These are phyloP conservation scores for Plasmopara halstedii DNA, from an alignment of 352 stramenopile genomes.

Conservation along the genomic window DNA sequence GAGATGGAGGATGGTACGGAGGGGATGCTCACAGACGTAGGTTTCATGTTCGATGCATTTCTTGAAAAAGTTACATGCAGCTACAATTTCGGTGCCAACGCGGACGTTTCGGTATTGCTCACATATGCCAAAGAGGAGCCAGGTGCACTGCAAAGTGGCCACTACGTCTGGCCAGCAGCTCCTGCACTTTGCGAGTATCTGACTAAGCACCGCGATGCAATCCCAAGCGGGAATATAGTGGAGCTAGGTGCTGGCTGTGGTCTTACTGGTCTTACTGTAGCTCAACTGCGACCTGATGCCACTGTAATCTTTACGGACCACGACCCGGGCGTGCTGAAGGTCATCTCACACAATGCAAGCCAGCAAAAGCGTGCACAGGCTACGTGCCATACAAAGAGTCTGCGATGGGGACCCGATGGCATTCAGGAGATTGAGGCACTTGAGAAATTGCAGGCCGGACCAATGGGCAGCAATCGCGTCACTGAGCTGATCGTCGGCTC, in stretches of 20 bases:
- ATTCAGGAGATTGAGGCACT: slow-evolving; percentile 45
- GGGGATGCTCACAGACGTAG: slow-evolving; percentile 41
- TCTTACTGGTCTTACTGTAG: slow-evolving; percentile 51
- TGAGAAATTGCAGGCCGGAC: slow-evolving; percentile 20
- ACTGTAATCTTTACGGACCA: slow-evolving; percentile 77
- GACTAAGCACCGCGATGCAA: slow-evolving; percentile 30
- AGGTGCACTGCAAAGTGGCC: slow-evolving; percentile 43
- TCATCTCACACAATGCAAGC: slow-evolving; percentile 62
- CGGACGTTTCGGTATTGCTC: slow-evolving; percentile 57
- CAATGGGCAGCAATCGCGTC: background rate
- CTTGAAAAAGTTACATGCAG: slow-evolving; percentile 60
- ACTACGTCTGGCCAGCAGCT: slow-evolving; percentile 64
- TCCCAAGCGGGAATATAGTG: slow-evolving; percentile 51
- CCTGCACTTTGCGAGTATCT: slow-evolving; percentile 63
- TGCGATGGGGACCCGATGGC: slow-evolving; percentile 59
- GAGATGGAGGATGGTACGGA: slow-evolving; percentile 33
- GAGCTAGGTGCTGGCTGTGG: slow-evolving; percentile 64
- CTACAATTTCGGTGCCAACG: slow-evolving; percentile 44
- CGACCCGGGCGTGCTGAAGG: slow-evolving; percentile 74
- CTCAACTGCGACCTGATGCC: slow-evolving; percentile 47
- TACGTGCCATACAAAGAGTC: slow-evolving; percentile 45
- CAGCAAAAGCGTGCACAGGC: slow-evolving; percentile 49
- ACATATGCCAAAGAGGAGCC: slow-evolving; percentile 62
- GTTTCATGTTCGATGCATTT: slow-evolving; percentile 62
- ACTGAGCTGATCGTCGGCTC: slow-evolving; percentile 64